A percentile compares a stretch with the other conserved stretches of the same genome.
phyloP scores from a whole-genome alignment of 306 rosid genomes.

The Calophaca sinica region DNA sequence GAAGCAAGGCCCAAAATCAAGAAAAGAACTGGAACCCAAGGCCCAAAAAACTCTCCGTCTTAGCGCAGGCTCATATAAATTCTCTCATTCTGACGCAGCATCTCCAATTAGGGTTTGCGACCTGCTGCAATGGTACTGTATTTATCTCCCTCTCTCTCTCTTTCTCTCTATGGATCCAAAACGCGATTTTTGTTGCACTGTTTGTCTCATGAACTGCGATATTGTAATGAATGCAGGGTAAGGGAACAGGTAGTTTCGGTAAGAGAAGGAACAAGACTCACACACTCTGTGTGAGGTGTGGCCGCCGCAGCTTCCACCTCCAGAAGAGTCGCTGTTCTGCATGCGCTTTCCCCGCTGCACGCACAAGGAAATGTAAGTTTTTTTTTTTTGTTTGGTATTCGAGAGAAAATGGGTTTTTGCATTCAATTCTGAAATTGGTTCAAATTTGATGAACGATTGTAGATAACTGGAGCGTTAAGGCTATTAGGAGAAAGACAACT shows the following conservation, averaged over 20 bases:
- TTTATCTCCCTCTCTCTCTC: not conserved
- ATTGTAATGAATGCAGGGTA: slow-evolving; percentile 61
- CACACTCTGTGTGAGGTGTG: slow-evolving; percentile 94
- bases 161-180: not conserved
- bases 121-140: too few relatives aligned
- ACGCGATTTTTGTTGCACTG: too few relatives aligned
- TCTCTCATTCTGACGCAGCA: too few relatives aligned
- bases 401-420: too few relatives aligned
- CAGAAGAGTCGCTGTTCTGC: slow-evolving; percentile 98
- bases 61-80: too few relatives aligned
- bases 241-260: slow-evolving; percentile 98
- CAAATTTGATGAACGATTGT: not conserved
- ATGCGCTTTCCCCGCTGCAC: slow-evolving; percentile 95
- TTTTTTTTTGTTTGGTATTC: accelerated
- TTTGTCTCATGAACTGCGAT: not conserved
- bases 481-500: slow-evolving; percentile 97
- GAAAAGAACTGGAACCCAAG: too few relatives aligned
- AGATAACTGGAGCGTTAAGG: slow-evolving; percentile 99
- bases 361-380: slow-evolving; percentile 77
- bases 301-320: slow-evolving; percentile 98
- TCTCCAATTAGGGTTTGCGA: too few relatives aligned
- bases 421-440: not conserved
- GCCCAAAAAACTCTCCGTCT: too few relatives aligned
- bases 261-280: slow-evolving; percentile 99
- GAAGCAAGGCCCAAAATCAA: too few relatives aligned